Conservation (phyloP, 176 grass and related monocot species). For the Zoysia pacifica region DNA sequence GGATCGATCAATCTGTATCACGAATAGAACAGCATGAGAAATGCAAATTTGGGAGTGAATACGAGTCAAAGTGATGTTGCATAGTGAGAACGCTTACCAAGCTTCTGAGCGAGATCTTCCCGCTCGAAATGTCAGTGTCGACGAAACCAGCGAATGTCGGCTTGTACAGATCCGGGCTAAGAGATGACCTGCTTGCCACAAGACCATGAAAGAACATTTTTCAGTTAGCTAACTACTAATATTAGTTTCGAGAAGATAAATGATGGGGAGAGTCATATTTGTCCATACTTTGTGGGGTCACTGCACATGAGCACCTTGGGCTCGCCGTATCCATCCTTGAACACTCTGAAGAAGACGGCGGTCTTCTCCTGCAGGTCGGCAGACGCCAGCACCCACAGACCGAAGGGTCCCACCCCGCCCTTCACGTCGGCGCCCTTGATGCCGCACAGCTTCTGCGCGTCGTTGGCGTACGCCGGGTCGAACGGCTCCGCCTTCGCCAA, state of each 20-base stretch:
- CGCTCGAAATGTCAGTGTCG: constrained; percentile 44
- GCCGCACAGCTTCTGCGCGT: constrained; percentile 55
- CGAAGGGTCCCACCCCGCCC: constrained; percentile 78
- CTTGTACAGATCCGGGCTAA: constrained; percentile 47
- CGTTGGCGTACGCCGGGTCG: constrained; percentile 43
- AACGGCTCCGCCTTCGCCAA: constrained; percentile 64
- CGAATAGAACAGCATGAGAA: neutral
- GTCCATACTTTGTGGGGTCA: constrained; percentile 63
- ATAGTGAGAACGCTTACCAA: constrained; percentile 36
- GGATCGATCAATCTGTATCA: constrained; percentile 57
- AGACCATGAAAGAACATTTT: neutral
- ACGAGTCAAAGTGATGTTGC: neutral
- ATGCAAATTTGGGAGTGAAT: neutral
- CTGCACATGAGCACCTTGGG: constrained; percentile 76
- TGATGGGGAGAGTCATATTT: neutral
- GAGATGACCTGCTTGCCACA: constrained; percentile 49
- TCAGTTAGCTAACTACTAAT: neutral
- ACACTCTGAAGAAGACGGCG: constrained; percentile 62
- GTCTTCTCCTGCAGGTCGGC: constrained; percentile 54
- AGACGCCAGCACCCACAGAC: constrained; percentile 66
- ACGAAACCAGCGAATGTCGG: constrained; percentile 70
- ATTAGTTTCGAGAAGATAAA: neutral
- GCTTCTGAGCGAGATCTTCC: constrained; percentile 57
- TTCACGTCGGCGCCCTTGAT: constrained; percentile 51
- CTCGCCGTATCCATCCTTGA: constrained; percentile 44